Conservation (phyloP, 2,329 filamentous ascomycete species). For the Nothopassalora personata region DNA sequence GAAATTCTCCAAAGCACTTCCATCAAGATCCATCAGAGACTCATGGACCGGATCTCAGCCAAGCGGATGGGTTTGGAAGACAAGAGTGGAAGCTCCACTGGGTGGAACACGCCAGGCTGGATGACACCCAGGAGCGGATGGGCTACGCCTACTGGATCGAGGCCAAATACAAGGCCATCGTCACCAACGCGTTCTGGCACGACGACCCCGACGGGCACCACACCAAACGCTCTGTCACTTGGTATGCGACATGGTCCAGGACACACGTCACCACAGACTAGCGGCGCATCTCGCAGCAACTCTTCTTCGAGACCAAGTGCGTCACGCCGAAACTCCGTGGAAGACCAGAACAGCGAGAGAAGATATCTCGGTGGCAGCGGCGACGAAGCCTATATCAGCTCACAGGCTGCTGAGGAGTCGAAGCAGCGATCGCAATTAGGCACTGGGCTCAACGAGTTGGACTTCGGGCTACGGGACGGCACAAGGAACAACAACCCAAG, state of each 20-base stretch:
- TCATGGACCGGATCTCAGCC: slow-evolving; percentile 35
- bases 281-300: slow-evolving; percentile 7
- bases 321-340: slow-evolving; percentile 26
- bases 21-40: slow-evolving; percentile 53
- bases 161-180: slow-evolving; percentile 28
- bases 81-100: slow-evolving; percentile 27
- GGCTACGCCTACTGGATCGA: slow-evolving; percentile 30
- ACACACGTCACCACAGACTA: slow-evolving; percentile 22
- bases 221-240: slow-evolving; percentile 23
- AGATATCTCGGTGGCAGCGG: slow-evolving; percentile 24
- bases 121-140: slow-evolving; percentile 40
- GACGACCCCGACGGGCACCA: slow-evolving; percentile 19
- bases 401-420: slow-evolving; percentile 29
- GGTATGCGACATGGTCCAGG: slow-evolving; percentile 30
- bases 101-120: slow-evolving; percentile 35
- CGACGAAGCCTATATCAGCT: slow-evolving; percentile 31
- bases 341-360: slow-evolving; percentile 19
- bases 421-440: slow-evolving; percentile 27
- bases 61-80: slow-evolving; percentile 30
- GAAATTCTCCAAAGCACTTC: slow-evolving; percentile 57
- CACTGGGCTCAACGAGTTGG: slow-evolving; percentile 22
- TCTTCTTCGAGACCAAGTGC: slow-evolving; percentile 6
- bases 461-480: slow-evolving; percentile 29
- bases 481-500: slow-evolving; percentile 17
- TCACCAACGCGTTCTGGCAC: slow-evolving; percentile 30